phyloP scores from a whole-genome alignment of 2,329 filamentous ascomycete species.

The Fusarium compactum region DNA sequence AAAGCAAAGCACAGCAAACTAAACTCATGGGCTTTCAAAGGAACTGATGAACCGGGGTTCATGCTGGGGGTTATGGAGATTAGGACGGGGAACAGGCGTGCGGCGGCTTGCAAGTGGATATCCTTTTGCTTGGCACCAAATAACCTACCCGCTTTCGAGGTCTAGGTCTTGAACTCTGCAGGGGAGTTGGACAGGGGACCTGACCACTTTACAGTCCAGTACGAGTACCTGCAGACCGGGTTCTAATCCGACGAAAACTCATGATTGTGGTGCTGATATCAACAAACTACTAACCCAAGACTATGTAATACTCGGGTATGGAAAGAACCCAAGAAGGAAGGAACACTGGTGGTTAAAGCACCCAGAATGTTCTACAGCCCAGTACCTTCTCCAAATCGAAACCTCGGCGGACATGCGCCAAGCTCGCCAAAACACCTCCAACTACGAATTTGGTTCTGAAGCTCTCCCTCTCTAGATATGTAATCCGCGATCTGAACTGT shows the following conservation, averaged over 20 bases:
- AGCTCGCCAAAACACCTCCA: not conserved
- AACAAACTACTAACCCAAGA: not conserved
- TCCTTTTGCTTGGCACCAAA: slow-evolving; percentile 25
- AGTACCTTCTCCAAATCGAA: not conserved
- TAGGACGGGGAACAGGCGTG: slow-evolving; percentile 39
- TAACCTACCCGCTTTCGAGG: slow-evolving; percentile 16
- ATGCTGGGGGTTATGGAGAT: slow-evolving; percentile 31
- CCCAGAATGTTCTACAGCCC: not conserved
- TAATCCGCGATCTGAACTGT: slow-evolving; percentile 7
- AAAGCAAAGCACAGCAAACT: slow-evolving; percentile 8
- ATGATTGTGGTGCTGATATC: slow-evolving; percentile 1
- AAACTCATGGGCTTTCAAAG: slow-evolving; percentile 8
- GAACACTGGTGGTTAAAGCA: not conserved
- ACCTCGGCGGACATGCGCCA: not conserved
- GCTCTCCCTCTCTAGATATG: not conserved
- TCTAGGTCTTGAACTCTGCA: slow-evolving; percentile 26
- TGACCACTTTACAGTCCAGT: slow-evolving; percentile 8
- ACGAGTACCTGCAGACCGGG: not conserved
- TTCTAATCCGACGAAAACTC: slow-evolving; percentile 4
- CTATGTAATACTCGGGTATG: not conserved
- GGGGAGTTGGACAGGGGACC: slow-evolving; percentile 19
- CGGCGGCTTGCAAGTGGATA: slow-evolving; percentile 32
- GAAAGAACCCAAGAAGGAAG: not conserved
- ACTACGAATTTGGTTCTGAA: not conserved
- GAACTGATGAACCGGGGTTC: slow-evolving; percentile 17